Conservation (phyloP, 139 green algal genomes). For the Gonium pectorale region DNA sequence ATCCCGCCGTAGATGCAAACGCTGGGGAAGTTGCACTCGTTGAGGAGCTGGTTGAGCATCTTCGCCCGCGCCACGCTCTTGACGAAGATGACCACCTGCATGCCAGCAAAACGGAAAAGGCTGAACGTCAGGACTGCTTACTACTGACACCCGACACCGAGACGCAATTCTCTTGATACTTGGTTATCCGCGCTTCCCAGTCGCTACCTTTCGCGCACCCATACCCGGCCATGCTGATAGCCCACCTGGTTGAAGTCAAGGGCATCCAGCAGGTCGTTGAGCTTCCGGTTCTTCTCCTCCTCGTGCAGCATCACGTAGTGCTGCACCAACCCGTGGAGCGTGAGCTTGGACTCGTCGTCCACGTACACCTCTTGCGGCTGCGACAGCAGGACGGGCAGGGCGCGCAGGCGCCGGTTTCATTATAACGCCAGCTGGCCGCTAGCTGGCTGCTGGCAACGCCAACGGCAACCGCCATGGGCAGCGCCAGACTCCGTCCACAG, state of each 20-base stretch:
- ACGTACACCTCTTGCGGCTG: conserved; percentile 79
- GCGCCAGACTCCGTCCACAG: no score
- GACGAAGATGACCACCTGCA: conserved; percentile 94
- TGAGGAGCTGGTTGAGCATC: conserved; percentile 94
- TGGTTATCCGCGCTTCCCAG: no score
- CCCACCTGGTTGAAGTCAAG: conserved; percentile 99
- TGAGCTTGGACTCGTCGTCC: conserved; percentile 98
- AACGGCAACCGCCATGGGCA: no score
- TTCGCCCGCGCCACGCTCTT: conserved; percentile 87
- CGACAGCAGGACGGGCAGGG: conserved; percentile 32
- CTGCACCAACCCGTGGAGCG: conserved; percentile 99
- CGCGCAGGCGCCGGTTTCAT: conserved; percentile 10
- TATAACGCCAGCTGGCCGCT: no score
- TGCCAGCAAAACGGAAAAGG: no score
- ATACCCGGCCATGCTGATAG: no score
- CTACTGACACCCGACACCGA: no score
- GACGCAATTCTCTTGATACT: no score
- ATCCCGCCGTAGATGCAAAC: conserved; percentile 93
- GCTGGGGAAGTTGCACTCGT: conserved; percentile 98
- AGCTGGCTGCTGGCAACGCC: no score
- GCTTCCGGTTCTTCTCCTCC: conserved; percentile 98
- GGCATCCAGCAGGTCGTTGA: conserved; percentile 98
- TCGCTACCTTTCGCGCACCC: no score
- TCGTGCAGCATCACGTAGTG: conserved; percentile 99
- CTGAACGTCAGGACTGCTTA: no score